Evolutionary conservation across 495 filamentous ascomycete genomes (phyloP).

Genomic region (Massariosphaeria phaeospora): DNA sequence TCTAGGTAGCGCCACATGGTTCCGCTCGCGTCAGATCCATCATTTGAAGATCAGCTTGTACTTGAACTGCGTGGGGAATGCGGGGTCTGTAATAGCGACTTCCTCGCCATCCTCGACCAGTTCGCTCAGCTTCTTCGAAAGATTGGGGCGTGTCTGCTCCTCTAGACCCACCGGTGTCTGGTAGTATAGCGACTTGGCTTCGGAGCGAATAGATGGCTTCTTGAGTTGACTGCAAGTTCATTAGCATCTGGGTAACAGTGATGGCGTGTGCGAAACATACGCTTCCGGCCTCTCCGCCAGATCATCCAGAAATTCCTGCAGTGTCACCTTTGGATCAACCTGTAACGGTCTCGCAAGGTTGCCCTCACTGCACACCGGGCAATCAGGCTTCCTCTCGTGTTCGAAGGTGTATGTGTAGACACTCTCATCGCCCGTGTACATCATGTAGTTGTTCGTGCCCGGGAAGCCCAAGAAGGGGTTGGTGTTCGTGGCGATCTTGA

Average conservation of each 20-base stretch:
- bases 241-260: slow-evolving; percentile 51
- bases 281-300: slow-evolving; percentile 78
- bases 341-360: slow-evolving; percentile 61
- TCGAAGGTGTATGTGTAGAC: slow-evolving; percentile 97
- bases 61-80: slow-evolving; percentile 53
- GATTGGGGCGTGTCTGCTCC: slow-evolving; percentile 73
- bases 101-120: slow-evolving; percentile 63
- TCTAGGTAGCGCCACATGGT: too few species aligned
- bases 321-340: slow-evolving; percentile 64
- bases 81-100: slow-evolving; percentile 77
- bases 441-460: slow-evolving; percentile 83
- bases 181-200: slow-evolving; percentile 82
- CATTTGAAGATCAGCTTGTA: slow-evolving; percentile 58
- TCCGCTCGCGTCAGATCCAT: too few species aligned
- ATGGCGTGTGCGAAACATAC: slow-evolving; percentile 18
- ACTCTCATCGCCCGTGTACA: slow-evolving; percentile 93
- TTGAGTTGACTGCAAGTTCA: slow-evolving; percentile 46
- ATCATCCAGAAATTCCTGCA: slow-evolving; percentile 81
- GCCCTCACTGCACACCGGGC: slow-evolving; percentile 81
- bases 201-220: slow-evolving; percentile 81
- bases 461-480: slow-evolving; percentile 64
- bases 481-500: slow-evolving; percentile 81
- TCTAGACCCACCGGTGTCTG: slow-evolving; percentile 74
- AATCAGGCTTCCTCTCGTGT: slow-evolving; percentile 86
- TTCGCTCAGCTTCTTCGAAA: slow-evolving; percentile 68